A percentile compares a stretch with the other conserved stretches of the same genome.
Conservation (phyloP, 208 protist genomes). For the Leishmania gerbilli region DNA sequence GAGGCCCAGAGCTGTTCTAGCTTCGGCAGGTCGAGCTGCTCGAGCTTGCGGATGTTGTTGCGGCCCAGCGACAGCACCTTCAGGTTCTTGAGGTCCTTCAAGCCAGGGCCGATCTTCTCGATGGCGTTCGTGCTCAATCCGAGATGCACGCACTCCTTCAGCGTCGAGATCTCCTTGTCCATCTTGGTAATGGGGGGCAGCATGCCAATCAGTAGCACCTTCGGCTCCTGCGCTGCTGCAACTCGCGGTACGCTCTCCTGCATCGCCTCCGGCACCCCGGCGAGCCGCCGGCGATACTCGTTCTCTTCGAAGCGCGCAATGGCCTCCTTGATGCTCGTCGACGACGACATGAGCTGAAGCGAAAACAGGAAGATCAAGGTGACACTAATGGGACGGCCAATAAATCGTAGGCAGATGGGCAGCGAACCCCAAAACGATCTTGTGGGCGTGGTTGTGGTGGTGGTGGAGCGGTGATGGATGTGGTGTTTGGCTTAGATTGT, state of each 20-base stretch:
- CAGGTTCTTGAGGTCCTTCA: conserved; percentile 92
- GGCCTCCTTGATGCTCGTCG: conserved; percentile 81
- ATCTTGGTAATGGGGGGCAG: conserved; percentile 94
- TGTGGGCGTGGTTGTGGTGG: background rate
- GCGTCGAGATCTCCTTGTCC: conserved; percentile 89
- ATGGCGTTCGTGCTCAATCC: conserved; percentile 95
- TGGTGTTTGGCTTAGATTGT: background rate
- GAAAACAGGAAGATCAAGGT: background rate
- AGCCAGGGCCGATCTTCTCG: conserved; percentile 92
- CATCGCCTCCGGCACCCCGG: conserved; percentile 46
- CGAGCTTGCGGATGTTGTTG: conserved; percentile 95
- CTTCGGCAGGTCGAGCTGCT: conserved; percentile 93
- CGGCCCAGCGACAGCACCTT: conserved; percentile 94
- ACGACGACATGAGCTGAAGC: conserved; percentile 32
- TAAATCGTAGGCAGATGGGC: background rate
- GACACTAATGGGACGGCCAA: background rate
- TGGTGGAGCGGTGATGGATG: background rate
- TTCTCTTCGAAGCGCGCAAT: conserved; percentile 79
- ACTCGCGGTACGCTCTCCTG: conserved; percentile 63
- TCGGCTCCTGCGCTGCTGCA: conserved; percentile 75
- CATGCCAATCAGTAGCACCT: conserved; percentile 88
- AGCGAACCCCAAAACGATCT: background rate
- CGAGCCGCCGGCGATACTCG: conserved; percentile 64
- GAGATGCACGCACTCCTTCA: conserved; percentile 91
- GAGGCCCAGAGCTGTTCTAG: conserved; percentile 96